Evolutionary conservation across 2,329 filamentous ascomycete genomes (phyloP), one percentile per base, ranked within the genome.

Genomic region (Colletotrichum neosansevieriae): DNA sequence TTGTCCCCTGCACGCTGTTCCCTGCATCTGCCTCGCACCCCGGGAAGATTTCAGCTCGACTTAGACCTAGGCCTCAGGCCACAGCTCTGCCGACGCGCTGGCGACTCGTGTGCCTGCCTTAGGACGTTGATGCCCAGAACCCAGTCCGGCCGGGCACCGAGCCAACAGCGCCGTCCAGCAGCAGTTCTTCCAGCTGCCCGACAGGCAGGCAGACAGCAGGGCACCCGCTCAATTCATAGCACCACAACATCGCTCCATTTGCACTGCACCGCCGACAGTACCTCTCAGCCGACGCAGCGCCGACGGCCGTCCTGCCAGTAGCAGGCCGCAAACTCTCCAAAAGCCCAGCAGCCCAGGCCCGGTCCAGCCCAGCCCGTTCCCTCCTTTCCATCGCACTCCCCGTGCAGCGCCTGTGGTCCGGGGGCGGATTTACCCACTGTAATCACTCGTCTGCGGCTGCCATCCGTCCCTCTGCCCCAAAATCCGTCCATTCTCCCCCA

Each of bases 401-500:
- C 57, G 67, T 66, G 62, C 62, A 69, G 54, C 53, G 63, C 63
- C 53, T 60, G 56, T 69, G 62, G 67, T 69, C 56, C 56, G 63
- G 67, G 62, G 62, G 67, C 45, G 11, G 56, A 44, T 51, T 62
- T 62, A 61, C 67, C 63, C 62, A 69, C 63, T 62, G 50, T 45
- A 67, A 67, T 58, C 63, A 44, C 45, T 69, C 63, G 62, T 60
- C 63, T 67, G 67, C 67, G 56, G 56, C 67, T 67, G 44, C 67
- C 67, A 62, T 57, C 67, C 67, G 50, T 67, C 62, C 36, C 51
- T 59, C 56, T 69, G 67, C 56, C 67, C 62, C 67, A 66, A 67
- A 67, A 56, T 66, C 67, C 67, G 50, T 65, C 67, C 63, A 69
- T 69, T 67, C 63, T 69, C 57, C 67, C 63, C 67, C 67, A 69